A percentile compares a stretch with the other conserved stretches of the same genome.
These are phyloP conservation scores for Chenopodium album DNA, from an alignment of 148 eudicot species.

Conservation along the genomic window DNA sequence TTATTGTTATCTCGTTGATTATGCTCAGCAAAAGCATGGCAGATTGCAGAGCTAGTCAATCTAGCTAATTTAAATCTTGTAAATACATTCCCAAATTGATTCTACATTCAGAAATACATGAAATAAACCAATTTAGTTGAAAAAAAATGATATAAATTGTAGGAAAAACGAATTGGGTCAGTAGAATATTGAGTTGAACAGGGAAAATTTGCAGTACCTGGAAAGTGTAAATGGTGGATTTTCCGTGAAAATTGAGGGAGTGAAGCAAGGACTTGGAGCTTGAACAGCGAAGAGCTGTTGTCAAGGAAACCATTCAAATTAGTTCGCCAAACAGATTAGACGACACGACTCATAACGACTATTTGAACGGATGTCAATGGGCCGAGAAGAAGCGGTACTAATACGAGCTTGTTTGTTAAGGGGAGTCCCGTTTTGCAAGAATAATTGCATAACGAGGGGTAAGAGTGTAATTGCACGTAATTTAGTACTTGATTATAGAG, in stretches of 20 bases:
- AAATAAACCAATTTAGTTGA: background rate
- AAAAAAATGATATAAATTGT: background rate
- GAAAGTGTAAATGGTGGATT: background rate
- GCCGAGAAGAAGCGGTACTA: too few species aligned
- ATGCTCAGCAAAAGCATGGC: slow-evolving; percentile 22
- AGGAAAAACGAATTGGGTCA: background rate
- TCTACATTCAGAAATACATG: slow-evolving; percentile 26
- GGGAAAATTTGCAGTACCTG: background rate
- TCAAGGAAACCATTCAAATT: slow-evolving; percentile 28
- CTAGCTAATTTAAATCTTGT: slow-evolving; percentile 25
- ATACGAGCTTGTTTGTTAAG: too few species aligned
- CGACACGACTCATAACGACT: too few species aligned
- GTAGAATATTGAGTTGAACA: background rate
- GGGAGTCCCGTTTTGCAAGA: too few species aligned
- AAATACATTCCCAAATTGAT: background rate
- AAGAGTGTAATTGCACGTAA: too few species aligned
- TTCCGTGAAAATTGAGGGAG: background rate
- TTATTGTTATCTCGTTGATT: slow-evolving; percentile 12
- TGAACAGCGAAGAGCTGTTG: slow-evolving; percentile 29
- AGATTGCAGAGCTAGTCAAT: slow-evolving; percentile 15
- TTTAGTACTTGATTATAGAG: too few species aligned
- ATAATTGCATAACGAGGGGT: too few species aligned
- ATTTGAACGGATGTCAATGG: too few species aligned
- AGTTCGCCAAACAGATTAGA: too few species aligned
- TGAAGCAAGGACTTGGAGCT: slow-evolving; percentile 13